phyloP scores from a whole-genome alignment of 176 grass and related monocot genomes.

The Coix lacrymajobi region DNA sequence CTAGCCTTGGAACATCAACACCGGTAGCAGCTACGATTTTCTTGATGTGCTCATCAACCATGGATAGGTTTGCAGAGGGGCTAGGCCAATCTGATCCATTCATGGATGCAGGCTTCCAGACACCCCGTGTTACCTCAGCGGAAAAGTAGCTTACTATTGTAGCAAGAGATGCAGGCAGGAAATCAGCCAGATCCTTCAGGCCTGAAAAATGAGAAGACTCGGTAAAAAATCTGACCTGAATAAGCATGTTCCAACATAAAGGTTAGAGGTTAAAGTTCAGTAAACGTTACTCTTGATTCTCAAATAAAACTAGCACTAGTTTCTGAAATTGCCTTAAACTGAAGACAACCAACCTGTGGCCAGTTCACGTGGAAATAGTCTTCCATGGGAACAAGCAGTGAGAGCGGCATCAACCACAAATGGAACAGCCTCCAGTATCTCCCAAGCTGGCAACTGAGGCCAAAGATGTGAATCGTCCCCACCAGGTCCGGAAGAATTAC shows the following conservation, averaged over 20 bases:
- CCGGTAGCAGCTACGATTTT: constrained; percentile 93
- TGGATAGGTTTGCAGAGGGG: constrained; percentile 77
- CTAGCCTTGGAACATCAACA: constrained; percentile 88
- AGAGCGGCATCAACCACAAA: constrained; percentile 99
- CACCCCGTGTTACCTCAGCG: constrained; percentile 89
- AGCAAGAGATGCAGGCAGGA: constrained; percentile 79
- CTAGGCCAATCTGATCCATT: constrained; percentile 99
- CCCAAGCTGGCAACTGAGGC: constrained; percentile 94
- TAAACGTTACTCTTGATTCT: background rate
- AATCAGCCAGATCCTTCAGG: constrained; percentile 89
- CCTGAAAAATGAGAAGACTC: constrained; percentile 47
- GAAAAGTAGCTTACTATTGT: constrained; percentile 98
- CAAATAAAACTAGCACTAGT: constrained; percentile 7
- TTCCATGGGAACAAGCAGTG: constrained; percentile 93
- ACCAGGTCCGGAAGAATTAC: constrained; percentile 59
- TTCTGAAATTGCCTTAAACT: constrained; percentile 5
- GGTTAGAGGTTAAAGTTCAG: background rate
- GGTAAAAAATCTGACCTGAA: background rate
- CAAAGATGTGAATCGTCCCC: constrained; percentile 63
- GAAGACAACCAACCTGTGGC: constrained; percentile 69
- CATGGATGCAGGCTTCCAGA: constrained; percentile 98
- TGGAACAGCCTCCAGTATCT: constrained; percentile 94
- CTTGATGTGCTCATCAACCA: constrained; percentile 91
- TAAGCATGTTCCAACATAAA: constrained; percentile 1
- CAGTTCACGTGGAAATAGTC: constrained; percentile 80